Evolutionary conservation across 495 filamentous ascomycete species (phyloP).

Genomic region (Penicillium dipodomyicola): DNA sequence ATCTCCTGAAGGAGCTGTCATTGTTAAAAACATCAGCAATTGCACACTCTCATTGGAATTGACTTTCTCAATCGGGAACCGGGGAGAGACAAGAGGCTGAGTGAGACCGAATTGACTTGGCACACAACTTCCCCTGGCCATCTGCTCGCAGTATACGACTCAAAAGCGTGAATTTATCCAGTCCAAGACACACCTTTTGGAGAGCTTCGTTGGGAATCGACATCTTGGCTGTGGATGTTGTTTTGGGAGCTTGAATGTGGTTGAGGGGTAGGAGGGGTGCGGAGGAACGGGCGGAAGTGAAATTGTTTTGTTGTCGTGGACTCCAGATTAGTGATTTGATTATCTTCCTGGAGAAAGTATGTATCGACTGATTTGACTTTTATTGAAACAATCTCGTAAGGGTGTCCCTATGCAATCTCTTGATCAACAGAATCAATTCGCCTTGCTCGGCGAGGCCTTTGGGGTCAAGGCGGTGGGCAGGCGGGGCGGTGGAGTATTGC

Average conservation of each 20-base stretch:
- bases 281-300: slow-evolving; percentile 6
- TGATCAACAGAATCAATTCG: slow-evolving; percentile 1
- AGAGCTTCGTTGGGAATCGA: slow-evolving; percentile 94
- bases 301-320: not conserved
- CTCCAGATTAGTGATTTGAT: not conserved
- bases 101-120: slow-evolving; percentile 5
- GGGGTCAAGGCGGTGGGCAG: slow-evolving; percentile 3
- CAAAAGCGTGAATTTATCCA: not conserved
- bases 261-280: slow-evolving; percentile 18
- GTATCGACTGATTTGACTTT: not conserved
- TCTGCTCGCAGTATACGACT: not conserved
- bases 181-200: slow-evolving; percentile 66
- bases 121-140: not conserved
- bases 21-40: slow-evolving; percentile 15
- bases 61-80: not conserved
- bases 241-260: slow-evolving; percentile 5
- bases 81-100: not conserved
- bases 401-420: slow-evolving; percentile 8
- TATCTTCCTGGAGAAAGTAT: not conserved
- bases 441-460: slow-evolving; percentile 5
- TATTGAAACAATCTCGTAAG: not conserved
- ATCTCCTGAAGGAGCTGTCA: slow-evolving; percentile 87
- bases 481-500: slow-evolving; percentile 5
- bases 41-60: not conserved
- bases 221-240: slow-evolving; percentile 54